These are phyloP conservation scores for Gonapodya prolifera DNA, from an alignment of 192 early-diverging fungal species.

Conservation along the genomic window DNA sequence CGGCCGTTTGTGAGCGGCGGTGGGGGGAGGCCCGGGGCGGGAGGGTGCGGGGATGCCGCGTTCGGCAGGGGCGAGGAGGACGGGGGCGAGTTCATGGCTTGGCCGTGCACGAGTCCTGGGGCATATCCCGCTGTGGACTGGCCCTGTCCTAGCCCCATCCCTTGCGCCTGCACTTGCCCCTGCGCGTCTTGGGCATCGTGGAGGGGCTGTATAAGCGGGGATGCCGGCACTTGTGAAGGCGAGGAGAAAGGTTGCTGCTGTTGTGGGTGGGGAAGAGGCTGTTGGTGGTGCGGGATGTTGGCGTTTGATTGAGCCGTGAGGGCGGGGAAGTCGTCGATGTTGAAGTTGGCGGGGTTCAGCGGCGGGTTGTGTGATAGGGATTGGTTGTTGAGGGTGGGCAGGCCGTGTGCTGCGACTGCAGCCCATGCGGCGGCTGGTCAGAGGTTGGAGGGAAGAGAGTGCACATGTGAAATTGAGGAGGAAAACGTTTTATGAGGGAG, in stretches of 20 bases:
- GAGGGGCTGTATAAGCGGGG: too few species aligned
- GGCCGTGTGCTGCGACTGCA: background rate
- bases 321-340: background rate
- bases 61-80: too few species aligned
- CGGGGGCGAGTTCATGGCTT: too few species aligned
- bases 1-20: background rate
- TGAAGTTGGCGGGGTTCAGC: background rate
- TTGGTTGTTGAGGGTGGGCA: background rate
- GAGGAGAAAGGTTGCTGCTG: too few species aligned
- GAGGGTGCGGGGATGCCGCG: background rate
- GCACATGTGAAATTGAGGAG: too few species aligned
- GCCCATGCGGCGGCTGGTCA: background rate
- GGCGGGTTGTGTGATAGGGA: background rate
- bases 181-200: background rate
- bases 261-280: background rate
- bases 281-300: background rate
- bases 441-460: too few species aligned
- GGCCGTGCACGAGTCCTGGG: too few species aligned
- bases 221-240: too few species aligned
- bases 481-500: too few species aligned
- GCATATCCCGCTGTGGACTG: too few species aligned
- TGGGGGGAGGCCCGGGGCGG: background rate
- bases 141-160: background rate
- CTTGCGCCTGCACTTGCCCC: background rate
- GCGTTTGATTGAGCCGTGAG: background rate